Conservation (phyloP, 2,329 filamentous ascomycete genomes). For the Aspergillus awamori region DNA sequence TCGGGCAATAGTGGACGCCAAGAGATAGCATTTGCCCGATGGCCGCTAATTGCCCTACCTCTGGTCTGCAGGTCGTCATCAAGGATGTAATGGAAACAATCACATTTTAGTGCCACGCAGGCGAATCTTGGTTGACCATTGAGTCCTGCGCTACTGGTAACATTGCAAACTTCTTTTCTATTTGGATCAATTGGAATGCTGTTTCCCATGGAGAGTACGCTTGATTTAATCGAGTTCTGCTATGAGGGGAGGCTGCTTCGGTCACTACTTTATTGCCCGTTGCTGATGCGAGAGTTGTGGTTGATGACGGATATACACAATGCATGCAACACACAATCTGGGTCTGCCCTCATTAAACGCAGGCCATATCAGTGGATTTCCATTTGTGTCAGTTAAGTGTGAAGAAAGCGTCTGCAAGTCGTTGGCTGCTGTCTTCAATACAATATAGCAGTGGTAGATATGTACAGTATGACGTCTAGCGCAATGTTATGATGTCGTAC, state of each 20-base stretch:
- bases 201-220: no score
- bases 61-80: background rate
- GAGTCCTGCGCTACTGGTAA: no score
- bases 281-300: background rate
- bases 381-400: background rate
- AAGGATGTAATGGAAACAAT: background rate
- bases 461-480: background rate
- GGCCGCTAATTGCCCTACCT: background rate
- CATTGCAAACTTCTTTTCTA: no score
- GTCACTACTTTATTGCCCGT: background rate
- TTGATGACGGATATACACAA: background rate
- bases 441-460: background rate
- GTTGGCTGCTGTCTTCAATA: background rate
- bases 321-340: background rate
- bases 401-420: no score
- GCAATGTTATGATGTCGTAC: background rate
- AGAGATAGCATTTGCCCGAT: background rate
- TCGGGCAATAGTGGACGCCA: background rate
- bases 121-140: background rate
- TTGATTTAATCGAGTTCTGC: background rate
- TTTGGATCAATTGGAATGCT: no score
- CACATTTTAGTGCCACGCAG: background rate
- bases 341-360: background rate
- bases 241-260: background rate
- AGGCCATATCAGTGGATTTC: background rate